phyloP scores from a whole-genome alignment of 768 basidiomycete genomes.

The Lactarius pseudohatsudake region DNA sequence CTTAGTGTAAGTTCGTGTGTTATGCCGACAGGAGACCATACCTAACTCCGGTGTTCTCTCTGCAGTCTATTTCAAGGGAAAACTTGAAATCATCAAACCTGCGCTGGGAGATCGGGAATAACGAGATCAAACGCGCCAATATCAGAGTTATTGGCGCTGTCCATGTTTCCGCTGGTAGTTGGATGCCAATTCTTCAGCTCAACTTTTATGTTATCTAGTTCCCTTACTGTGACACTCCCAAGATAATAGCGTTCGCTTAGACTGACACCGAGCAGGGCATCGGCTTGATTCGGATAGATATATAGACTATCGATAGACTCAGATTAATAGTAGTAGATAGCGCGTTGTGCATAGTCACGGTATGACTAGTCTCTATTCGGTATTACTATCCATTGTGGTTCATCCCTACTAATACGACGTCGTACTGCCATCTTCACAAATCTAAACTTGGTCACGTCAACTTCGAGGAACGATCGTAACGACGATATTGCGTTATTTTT shows the following conservation, averaged over 20 bases:
- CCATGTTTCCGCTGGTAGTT: conserved; percentile 23
- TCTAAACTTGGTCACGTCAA: not conserved
- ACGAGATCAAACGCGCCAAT: not conserved
- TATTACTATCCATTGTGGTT: not conserved
- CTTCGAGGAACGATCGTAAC: not conserved
- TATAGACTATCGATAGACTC: not conserved
- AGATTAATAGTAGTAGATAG: not conserved
- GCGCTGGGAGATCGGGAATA: conserved; percentile 15
- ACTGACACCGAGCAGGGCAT: not conserved
- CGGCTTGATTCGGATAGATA: not conserved
- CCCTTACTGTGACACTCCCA: not conserved
- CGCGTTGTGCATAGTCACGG: not conserved
- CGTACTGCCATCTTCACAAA: not conserved
- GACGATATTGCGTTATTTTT: not conserved
- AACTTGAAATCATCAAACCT: not conserved
- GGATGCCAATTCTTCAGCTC: conserved; percentile 28
- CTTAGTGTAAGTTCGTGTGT: conserved; percentile 13
- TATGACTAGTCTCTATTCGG: not conserved
- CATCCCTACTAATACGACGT: not conserved
- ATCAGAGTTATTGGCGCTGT: conserved; percentile 23
- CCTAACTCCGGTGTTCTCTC: not conserved
- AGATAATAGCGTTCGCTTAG: not conserved
- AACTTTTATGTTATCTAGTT: conserved; percentile 2
- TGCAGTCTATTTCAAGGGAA: not conserved
- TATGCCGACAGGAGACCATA: not conserved